These are phyloP conservation scores for Gynostemma pentaphyllum DNA, from an alignment of 306 rosid genomes.

Conservation along the genomic window DNA sequence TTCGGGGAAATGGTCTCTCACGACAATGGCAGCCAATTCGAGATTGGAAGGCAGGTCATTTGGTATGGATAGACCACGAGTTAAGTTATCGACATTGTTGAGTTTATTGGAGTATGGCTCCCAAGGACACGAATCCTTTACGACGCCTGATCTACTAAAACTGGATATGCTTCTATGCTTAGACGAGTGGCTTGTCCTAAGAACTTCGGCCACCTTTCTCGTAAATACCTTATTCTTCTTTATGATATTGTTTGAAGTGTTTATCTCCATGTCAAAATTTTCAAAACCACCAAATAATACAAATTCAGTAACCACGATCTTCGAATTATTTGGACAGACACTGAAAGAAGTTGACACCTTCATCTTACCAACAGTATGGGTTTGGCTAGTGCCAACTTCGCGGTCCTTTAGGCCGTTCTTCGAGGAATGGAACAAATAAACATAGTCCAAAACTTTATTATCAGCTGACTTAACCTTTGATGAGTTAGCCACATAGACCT, in stretches of 20 bases:
- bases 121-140: slow-evolving; percentile 32
- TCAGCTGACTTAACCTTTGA: slow-evolving; percentile 31
- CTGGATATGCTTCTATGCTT: slow-evolving; percentile 44
- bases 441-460: slow-evolving; percentile 43
- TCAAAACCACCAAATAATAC: slow-evolving; percentile 46
- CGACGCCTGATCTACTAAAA: slow-evolving; percentile 24
- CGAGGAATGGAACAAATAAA: slow-evolving; percentile 53
- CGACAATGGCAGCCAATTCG: slow-evolving; percentile 73
- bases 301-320: slow-evolving; percentile 58
- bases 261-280: slow-evolving; percentile 29
- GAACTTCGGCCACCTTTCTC: slow-evolving; percentile 49
- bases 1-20: slow-evolving; percentile 47
- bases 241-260: slow-evolving; percentile 28
- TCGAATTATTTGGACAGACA: slow-evolving; percentile 41
- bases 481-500: slow-evolving; percentile 52
- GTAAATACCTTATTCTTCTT: slow-evolving; percentile 58
- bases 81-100: slow-evolving; percentile 13
- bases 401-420: slow-evolving; percentile 44
- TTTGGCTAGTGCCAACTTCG: slow-evolving; percentile 21
- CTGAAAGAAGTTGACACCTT: slow-evolving; percentile 55
- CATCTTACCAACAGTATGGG: slow-evolving; percentile 71
- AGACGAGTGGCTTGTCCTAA: slow-evolving; percentile 40
- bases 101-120: slow-evolving; percentile 25
- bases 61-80: slow-evolving; percentile 23
- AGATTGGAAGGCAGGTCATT: slow-evolving; percentile 52